Conservation (phyloP, 305 asterid genomes). For the Fraxinus floribunda region DNA sequence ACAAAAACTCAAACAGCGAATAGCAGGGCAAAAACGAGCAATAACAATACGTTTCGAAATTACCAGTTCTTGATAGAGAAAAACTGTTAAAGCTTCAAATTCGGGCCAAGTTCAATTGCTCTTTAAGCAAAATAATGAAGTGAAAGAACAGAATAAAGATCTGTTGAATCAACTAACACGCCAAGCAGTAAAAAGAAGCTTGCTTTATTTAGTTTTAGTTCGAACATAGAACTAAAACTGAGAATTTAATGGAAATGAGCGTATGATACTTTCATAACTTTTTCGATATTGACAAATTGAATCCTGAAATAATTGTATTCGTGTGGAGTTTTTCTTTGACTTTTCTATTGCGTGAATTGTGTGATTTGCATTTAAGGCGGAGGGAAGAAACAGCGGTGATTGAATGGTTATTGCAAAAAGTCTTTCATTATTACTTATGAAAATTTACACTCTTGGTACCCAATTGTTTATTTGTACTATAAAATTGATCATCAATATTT, state of each 20-base stretch:
- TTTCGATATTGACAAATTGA: constrained; percentile 2
- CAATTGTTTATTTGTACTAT: neutral
- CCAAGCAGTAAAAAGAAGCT: constrained; percentile 23
- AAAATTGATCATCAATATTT: neutral
- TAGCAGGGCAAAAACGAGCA: neutral
- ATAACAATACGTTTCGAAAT: neutral
- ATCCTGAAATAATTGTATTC: constrained; percentile 9
- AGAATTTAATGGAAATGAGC: constrained; percentile 8
- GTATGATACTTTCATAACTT: neutral
- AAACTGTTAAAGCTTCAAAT: constrained; percentile 12
- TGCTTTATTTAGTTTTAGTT: constrained; percentile 24
- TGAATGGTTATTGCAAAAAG: neutral
- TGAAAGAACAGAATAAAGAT: constrained; percentile 3
- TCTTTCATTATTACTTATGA: neutral
- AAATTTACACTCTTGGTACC: neutral
- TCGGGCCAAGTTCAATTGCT: constrained; percentile 12
- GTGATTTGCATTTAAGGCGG: neutral
- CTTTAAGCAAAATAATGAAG: neutral
- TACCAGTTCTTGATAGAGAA: constrained; percentile 2
- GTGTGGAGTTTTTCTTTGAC: neutral
- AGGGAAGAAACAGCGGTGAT: neutral
- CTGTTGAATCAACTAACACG: constrained; percentile 16
- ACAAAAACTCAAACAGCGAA: neutral
- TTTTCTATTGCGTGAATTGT: neutral
- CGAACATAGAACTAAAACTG: constrained; percentile 8